phyloP scores from a whole-genome alignment of 2,329 filamentous ascomycete species.

The Paraphoma chrysanthemicola region DNA sequence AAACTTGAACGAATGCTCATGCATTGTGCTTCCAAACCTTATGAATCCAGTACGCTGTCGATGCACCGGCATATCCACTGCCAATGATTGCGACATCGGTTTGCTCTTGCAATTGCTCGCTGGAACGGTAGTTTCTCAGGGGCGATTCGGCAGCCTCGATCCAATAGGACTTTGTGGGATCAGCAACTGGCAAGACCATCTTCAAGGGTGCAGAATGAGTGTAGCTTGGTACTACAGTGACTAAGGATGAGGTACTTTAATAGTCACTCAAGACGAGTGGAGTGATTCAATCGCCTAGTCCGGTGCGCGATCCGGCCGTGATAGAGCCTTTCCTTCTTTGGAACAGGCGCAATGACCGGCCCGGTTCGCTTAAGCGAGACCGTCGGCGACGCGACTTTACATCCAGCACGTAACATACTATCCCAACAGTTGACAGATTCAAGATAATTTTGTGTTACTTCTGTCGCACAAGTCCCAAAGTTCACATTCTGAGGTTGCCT shows the following conservation, averaged over 20 bases:
- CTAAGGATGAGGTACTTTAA: not conserved
- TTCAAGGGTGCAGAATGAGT: not conserved
- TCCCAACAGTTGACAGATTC: not conserved
- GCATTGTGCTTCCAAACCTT: constrained; percentile 9
- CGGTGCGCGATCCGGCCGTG: not conserved
- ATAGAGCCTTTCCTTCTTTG: not conserved
- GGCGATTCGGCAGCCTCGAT: constrained; percentile 17
- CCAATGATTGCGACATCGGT: constrained; percentile 22
- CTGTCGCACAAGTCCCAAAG: not conserved
- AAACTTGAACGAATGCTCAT: constrained; percentile 1
- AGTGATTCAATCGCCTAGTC: not conserved
- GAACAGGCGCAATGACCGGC: not conserved
- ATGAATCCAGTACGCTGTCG: constrained; percentile 19
- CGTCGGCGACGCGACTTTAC: not conserved
- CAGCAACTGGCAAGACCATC: constrained; percentile 10
- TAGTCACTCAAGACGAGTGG: not conserved
- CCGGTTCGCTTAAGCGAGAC: constrained; percentile 2
- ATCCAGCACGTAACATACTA: not conserved
- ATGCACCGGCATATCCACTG: constrained; percentile 15
- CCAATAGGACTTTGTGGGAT: constrained; percentile 19
- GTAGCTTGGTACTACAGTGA: not conserved
- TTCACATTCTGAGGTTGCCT: not conserved
- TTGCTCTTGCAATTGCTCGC: constrained; percentile 8
- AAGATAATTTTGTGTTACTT: not conserved
- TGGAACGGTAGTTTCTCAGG: constrained; percentile 13